These are phyloP conservation scores for Dioscorea zingiberensis DNA, from an alignment of 106 monocot species.

Conservation along the genomic window DNA sequence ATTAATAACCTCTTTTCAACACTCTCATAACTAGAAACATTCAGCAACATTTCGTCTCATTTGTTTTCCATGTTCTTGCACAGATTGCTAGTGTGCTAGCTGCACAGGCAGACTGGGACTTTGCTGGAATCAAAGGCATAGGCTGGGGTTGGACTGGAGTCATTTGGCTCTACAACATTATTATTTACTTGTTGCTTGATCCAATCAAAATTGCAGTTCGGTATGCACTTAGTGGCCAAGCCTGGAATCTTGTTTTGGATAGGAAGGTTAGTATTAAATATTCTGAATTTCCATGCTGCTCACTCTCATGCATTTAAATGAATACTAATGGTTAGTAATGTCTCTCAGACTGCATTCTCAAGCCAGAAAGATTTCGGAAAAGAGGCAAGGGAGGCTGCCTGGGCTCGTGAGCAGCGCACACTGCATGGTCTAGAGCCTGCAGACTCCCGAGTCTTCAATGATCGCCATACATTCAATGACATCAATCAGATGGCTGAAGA, in stretches of 20 bases:
- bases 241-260: constrained; percentile 46
- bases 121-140: constrained; percentile 40
- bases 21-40: too few species aligned
- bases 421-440: constrained; percentile 36
- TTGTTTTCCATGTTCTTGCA: background rate
- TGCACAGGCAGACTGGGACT: constrained; percentile 16
- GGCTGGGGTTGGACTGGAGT: constrained; percentile 45
- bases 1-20: background rate
- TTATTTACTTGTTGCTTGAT: constrained; percentile 40
- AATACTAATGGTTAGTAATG: background rate
- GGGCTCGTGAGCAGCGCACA: constrained; percentile 45
- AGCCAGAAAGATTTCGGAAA: constrained; percentile 38
- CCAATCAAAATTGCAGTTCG: constrained; percentile 41
- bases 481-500: constrained; percentile 59
- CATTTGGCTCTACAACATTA: constrained; percentile 43
- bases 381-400: constrained; percentile 46
- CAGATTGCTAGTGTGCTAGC: constrained; percentile 41
- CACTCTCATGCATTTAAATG: background rate
- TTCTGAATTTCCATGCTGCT: background rate
- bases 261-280: constrained; percentile 22
- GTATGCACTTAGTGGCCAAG: constrained; percentile 44
- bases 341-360: constrained; percentile 33
- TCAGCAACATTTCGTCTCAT: too few species aligned
- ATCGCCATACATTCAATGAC: constrained; percentile 16
- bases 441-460: constrained; percentile 15